These are phyloP conservation scores for Chernovozyma aurita DNA, from an alignment of 1,139 yeast genomes.

Conservation along the genomic window DNA sequence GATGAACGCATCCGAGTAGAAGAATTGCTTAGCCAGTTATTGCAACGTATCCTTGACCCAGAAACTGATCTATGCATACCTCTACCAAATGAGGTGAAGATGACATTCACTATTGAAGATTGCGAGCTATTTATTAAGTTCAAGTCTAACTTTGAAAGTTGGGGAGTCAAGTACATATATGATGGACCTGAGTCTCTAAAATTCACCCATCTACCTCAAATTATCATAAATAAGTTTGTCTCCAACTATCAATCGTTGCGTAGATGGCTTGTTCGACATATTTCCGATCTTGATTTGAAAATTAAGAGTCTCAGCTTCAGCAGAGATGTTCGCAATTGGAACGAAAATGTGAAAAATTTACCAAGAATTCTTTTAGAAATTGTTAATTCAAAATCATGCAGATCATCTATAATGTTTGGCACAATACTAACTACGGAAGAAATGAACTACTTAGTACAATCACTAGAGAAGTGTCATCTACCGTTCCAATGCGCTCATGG, in stretches of 20 bases:
- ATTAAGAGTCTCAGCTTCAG: background rate
- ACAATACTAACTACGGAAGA: conserved; percentile 38
- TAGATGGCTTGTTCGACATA: background rate
- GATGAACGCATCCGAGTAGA: conserved; percentile 69
- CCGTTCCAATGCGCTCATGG: conserved; percentile 92
- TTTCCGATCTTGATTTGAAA: background rate
- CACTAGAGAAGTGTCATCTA: conserved; percentile 43
- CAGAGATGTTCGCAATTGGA: background rate
- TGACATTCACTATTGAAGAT: background rate
- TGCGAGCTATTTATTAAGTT: conserved; percentile 10
- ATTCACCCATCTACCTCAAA: conserved; percentile 36
- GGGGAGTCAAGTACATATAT: conserved; percentile 32
- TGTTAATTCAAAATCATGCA: conserved; percentile 64
- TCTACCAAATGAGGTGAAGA: background rate
- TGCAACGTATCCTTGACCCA: background rate
- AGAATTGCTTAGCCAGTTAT: conserved; percentile 19
- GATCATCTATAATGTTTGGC: conserved; percentile 74
- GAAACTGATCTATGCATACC: background rate
- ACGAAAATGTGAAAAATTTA: conserved; percentile 16
- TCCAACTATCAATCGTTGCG: background rate
- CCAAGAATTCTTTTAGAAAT: conserved; percentile 49
- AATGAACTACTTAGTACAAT: conserved; percentile 40
- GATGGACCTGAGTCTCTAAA: background rate
- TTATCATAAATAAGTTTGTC: conserved; percentile 10
- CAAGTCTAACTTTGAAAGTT: conserved; percentile 20